phyloP scores from a whole-genome alignment of 257 asterid genomes.

The Primulina tabacum region DNA sequence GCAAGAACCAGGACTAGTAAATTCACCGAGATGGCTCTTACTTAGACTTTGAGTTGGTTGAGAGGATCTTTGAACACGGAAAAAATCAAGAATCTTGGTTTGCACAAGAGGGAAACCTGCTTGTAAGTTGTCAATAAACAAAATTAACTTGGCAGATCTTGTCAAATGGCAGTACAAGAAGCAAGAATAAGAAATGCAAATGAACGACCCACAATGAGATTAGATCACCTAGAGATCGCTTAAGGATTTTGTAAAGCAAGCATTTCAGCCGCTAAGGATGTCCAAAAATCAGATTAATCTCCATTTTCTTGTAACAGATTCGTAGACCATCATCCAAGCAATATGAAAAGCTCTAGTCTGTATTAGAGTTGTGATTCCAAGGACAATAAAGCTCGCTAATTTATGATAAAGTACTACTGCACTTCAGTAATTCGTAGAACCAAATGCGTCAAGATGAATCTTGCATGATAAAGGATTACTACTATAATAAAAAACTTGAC shows the following conservation, averaged over 20 bases:
- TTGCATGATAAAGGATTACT: no score
- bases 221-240: no score
- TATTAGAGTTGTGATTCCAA: background rate
- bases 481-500: background rate
- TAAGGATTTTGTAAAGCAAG: background rate
- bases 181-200: background rate
- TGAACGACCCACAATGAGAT: no score
- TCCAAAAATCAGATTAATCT: background rate
- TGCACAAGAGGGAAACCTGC: constrained; percentile 77
- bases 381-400: background rate
- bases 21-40: constrained; percentile 17
- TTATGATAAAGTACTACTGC: background rate
- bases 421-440: background rate
- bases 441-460: background rate
- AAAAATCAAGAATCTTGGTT: constrained; percentile 81
- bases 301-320: no score
- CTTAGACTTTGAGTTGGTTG: constrained; percentile 48
- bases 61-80: constrained; percentile 62
- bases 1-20: background rate
- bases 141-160: background rate
- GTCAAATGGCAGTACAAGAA: background rate
- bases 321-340: no score
- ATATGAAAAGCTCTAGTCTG: no score
- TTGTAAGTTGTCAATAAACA: background rate
- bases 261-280: background rate